Evolutionary conservation across 352 stramenopile species (phyloP), one percentile per base, ranked within the genome.

Genomic region (Phytophthora pseudosyringae): DNA sequence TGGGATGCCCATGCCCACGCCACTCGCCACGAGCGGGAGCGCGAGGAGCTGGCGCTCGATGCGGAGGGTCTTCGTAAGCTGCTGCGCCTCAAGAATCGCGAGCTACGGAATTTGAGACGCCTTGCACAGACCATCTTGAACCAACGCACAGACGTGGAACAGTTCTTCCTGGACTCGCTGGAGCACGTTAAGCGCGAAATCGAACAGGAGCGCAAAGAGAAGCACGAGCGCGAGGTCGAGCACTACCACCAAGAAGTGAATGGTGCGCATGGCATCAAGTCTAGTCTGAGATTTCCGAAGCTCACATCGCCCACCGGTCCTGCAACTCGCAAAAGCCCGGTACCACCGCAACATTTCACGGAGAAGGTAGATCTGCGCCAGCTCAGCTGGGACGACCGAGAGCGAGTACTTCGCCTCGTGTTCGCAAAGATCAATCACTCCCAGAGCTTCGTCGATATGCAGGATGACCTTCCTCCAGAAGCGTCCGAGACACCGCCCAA

Each of bases 401-500:
- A 98, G 74, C 83, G 88, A 40, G 93, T 98, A 33, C 77, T 98
- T 38, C 81, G 93, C 12, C 76, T 98, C n/a, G 78, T 98, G 38
- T 98, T 98, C 52, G 88, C 93, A 7, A 97, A 96, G 67, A 98
- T 98, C 69, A 98, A 98, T 48, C 83, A 73, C 33, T 78, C 79
- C 10, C 78, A 91, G 48, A 90, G 81, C 53, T 73, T 67, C n/a
- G 75, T 77, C 0, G 72, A 85, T 28, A 57, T 69, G 33, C 46
- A 65, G 39, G 56, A 29, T 29, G 62, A 61, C 18, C 13, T 54
- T 9, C 36, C 35, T 3, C 41, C 36, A 35, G 58, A 71, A 57
- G 50, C 45, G 13, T 43, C n/a, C 15, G 61, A 75, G 35, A 47
- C 46, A 18, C 50, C 66, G 16, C 25, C 33, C 1, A 70, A 67